Evolutionary conservation across 1,284 basidiomycete genomes (phyloP), one percentile per base, ranked within the genome.

Genomic region (Ceratobasidium sp.): DNA sequence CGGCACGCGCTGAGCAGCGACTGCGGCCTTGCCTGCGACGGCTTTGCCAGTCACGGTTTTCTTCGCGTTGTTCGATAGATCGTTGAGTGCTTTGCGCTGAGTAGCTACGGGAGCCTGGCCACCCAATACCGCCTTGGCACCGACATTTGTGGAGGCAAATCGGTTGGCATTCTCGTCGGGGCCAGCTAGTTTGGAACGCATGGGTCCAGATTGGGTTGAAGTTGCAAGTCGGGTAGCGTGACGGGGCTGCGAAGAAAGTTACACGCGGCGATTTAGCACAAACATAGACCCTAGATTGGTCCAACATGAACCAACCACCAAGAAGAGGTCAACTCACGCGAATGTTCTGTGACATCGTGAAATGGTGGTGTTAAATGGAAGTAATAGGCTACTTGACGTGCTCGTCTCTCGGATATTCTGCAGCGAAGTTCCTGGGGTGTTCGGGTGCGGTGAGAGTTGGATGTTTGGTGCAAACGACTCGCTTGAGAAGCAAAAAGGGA

Each of bases 401-500:
- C 57, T 69, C 64, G 64, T 57, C 64, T 69, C 64, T 69, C 49
- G 49, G 38, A 28, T 28, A 11, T 14, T 26, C 26, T 38, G 52
- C 41, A 69, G 52, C 64, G 13, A 32, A 30, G 14, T 32, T 69
- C 21, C n/a, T 57, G 32, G 3, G 41, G 57, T 44, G 57, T 43
- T 59, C 18, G 57, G 57, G 57, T 44, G 64, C 64, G 30, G 50
- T 67, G 49, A 54, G 63, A 67, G 63, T 67, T 67, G 63, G 55
- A 59, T 55, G 64, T 52, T n/a, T 69, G 64, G 64, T 69, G 52
- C 52, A 32, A 28, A 69, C 38, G 64, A 57, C 64, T 69, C 64
- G 64, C 52, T 69, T 28, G 57, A 43, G 64, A 69, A 69, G 64
- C 64, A 69, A 54, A 69, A 69, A 57, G 64, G 50, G 52, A 69